Percentiles rank a stretch among this genome's conserved stretches.
Evolutionary conservation across 2,329 filamentous ascomycete genomes (phyloP).

Genomic region (Fonsecaea nubica): DNA sequence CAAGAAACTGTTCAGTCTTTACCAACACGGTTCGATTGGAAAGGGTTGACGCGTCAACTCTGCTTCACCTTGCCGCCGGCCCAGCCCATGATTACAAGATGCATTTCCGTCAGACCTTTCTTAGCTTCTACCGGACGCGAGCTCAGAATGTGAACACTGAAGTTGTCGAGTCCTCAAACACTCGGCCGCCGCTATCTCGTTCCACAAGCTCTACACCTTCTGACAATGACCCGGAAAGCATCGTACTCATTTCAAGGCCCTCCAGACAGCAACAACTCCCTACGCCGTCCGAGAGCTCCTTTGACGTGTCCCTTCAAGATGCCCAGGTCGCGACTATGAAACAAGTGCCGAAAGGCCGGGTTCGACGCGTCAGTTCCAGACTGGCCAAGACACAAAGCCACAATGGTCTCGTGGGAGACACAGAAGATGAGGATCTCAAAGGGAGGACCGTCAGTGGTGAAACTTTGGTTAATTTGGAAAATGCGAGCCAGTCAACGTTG

Average conservation of each 20-base stretch:
- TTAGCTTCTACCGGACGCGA: slow-evolving; percentile 36
- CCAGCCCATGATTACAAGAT: slow-evolving; percentile 27
- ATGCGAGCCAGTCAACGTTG: slow-evolving; percentile 45
- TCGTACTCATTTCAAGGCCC: slow-evolving; percentile 26
- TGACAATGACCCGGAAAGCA: slow-evolving; percentile 34
- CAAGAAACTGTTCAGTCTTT: neutral
- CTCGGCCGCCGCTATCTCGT: slow-evolving; percentile 27
- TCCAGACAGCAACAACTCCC: slow-evolving; percentile 35
- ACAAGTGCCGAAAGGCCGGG: slow-evolving; percentile 32
- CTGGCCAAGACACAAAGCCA: slow-evolving; percentile 22
- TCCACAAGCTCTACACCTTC: slow-evolving; percentile 41
- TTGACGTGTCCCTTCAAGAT: slow-evolving; percentile 41
- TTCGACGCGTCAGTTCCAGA: slow-evolving; percentile 37
- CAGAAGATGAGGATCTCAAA: slow-evolving; percentile 40
- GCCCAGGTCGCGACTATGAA: slow-evolving; percentile 33
- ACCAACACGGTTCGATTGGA: neutral
- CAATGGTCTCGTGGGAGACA: slow-evolving; percentile 43
- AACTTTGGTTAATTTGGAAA: slow-evolving; percentile 53
- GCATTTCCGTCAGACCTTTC: slow-evolving; percentile 39
- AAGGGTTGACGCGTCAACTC: slow-evolving; percentile 28
- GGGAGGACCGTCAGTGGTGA: slow-evolving; percentile 43
- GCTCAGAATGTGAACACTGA: slow-evolving; percentile 6
- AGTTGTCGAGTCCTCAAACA: slow-evolving; percentile 2
- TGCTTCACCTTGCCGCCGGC: slow-evolving; percentile 4
- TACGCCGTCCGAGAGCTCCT: slow-evolving; percentile 42